Evolutionary conservation across 208 protist species (phyloP).

Genomic region (Wallacemonas collosoma): DNA sequence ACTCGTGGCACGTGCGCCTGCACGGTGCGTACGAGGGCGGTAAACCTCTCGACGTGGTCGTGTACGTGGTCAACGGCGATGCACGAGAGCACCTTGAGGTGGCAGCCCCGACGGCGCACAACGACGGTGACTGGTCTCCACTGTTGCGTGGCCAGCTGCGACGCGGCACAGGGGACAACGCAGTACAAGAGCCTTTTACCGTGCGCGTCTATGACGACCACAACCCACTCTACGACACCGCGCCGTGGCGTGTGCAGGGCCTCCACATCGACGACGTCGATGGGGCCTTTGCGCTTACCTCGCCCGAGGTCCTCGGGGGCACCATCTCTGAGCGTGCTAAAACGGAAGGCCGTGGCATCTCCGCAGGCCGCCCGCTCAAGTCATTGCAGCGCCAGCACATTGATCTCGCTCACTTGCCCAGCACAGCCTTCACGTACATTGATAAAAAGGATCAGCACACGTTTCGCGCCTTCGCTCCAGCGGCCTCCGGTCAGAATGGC

Average conservation of each 20-base stretch:
- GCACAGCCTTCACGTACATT: conserved; percentile 51
- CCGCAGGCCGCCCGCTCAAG: conserved; percentile 21
- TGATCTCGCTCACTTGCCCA: conserved; percentile 55
- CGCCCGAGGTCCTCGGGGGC: conserved; percentile 33
- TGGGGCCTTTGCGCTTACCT: conserved; percentile 42
- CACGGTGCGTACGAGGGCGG: conserved; percentile 51
- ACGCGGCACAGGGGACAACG: conserved; percentile 22
- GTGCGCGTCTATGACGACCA: conserved; percentile 66
- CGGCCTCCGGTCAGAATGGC: neutral
- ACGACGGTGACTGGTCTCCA: conserved; percentile 64
- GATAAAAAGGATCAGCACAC: conserved; percentile 27
- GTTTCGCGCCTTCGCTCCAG: conserved; percentile 24
- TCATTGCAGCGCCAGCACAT: conserved; percentile 41
- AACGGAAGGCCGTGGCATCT: conserved; percentile 43
- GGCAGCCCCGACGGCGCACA: conserved; percentile 31
- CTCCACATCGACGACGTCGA: conserved; percentile 41
- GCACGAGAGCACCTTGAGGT: conserved; percentile 38
- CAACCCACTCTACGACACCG: conserved; percentile 57
- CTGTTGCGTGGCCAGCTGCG: conserved; percentile 48
- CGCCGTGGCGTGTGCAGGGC: conserved; percentile 65
- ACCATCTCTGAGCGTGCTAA: conserved; percentile 41
- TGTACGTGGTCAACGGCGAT: conserved; percentile 72
- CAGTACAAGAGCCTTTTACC: conserved; percentile 40
- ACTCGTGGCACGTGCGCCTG: conserved; percentile 81
- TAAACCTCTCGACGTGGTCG: conserved; percentile 49